These are phyloP conservation scores for Panaeolus papilionaceus DNA, from an alignment of 768 basidiomycete genomes.

Conservation along the genomic window DNA sequence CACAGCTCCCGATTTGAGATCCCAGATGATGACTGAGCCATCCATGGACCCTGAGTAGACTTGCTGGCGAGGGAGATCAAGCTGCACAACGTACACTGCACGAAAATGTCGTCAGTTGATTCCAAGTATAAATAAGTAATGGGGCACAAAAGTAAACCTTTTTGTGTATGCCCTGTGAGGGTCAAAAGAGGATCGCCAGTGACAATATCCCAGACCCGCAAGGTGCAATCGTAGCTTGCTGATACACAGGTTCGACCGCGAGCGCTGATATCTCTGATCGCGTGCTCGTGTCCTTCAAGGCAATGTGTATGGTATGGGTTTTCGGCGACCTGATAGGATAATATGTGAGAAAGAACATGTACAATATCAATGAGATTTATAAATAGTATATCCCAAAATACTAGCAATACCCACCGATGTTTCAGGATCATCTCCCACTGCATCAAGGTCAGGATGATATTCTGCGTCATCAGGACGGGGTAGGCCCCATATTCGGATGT, in stretches of 20 bases:
- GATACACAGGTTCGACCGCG: not conserved
- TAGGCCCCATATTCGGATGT: not conserved
- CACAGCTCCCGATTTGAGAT: not conserved
- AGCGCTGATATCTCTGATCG: not conserved
- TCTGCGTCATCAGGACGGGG: not conserved
- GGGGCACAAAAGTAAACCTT: not conserved
- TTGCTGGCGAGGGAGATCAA: not conserved
- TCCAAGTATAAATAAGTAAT: not conserved
- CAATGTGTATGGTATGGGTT: not conserved
- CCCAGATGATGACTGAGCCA: not conserved
- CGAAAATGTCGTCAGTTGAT: too few species aligned
- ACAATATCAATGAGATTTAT: not conserved
- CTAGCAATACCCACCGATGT: not conserved
- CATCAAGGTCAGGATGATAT: not conserved
- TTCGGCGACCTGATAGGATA: not conserved
- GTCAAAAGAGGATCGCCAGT: not conserved
- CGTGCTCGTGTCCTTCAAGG: not conserved
- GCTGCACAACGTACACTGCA: not conserved
- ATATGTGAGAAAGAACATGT: too few species aligned
- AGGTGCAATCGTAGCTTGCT: not conserved
- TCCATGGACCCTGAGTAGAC: not conserved
- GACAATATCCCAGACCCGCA: conserved; percentile 5
- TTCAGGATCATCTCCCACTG: not conserved
- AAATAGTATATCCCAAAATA: not conserved
- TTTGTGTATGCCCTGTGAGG: not conserved